Conservation (phyloP, 1,284 basidiomycete species). For the Boletus semigastroideus region DNA sequence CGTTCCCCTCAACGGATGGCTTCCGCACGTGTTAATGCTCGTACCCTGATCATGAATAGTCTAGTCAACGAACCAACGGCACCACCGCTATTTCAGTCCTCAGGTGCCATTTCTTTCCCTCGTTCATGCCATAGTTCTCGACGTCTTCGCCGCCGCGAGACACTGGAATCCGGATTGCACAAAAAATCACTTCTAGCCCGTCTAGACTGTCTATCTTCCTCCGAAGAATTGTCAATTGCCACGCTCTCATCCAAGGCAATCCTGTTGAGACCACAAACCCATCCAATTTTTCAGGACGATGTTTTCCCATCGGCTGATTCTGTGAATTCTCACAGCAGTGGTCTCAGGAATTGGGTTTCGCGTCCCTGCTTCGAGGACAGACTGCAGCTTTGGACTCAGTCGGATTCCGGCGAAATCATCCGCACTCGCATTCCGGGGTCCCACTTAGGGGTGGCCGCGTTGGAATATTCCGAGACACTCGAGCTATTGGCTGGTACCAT, state of each 20-base stretch:
- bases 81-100: conserved; percentile 51
- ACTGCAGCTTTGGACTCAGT: conserved; percentile 50
- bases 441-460: conserved; percentile 62
- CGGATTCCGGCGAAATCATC: conserved; percentile 38
- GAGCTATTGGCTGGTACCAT: conserved; percentile 55
- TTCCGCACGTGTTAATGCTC: conserved; percentile 34
- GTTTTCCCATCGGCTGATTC: conserved; percentile 41
- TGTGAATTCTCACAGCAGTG: conserved; percentile 48
- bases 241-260: conserved; percentile 44
- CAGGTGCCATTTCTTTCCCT: conserved; percentile 53
- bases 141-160: conserved; percentile 40
- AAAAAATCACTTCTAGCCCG: conserved; percentile 50
- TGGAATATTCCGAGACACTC: conserved; percentile 67
- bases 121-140: conserved; percentile 53
- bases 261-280: conserved; percentile 20
- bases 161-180: conserved; percentile 48
- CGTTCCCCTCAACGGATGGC: conserved; percentile 16
- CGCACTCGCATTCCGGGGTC: conserved; percentile 46
- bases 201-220: conserved; percentile 43
- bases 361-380: conserved; percentile 78
- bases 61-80: conserved; percentile 41
- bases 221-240: conserved; percentile 50
- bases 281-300: conserved; percentile 34
- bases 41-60: conserved; percentile 40
- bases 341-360: conserved; percentile 63